Base-by-base conservation (phyloP, 495 filamentous ascomycete genomes). In the Sordaria brevicollis region DNA sequence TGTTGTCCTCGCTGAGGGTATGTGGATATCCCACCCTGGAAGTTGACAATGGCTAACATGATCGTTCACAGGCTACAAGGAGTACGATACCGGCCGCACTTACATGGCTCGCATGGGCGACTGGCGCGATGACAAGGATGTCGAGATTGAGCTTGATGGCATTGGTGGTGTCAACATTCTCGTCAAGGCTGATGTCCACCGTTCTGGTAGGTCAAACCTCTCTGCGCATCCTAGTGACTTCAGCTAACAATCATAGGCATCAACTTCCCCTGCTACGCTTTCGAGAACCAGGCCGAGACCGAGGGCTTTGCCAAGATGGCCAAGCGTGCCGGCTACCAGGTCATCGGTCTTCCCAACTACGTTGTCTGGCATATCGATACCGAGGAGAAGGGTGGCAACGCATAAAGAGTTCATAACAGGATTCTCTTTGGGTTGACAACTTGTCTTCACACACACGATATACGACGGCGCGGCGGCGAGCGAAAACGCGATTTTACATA, bases 281-380 rank as follows among this genome's bases (percentile, higher is more conserved):
- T 99, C 79, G 96, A 99, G 81, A 98, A 99, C 80, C 95, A 99
- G 82, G 95, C 95, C 71, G 95, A 99, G 81, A 99, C 95, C 5
- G 95, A 99, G 80, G 95, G 95, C 5, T 99, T 99, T 76, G 95
- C 95, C 57, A 94, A 92, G 79, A 99, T 99, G 95, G 95, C 95
- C 70, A 98, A 97, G 84, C 87, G 94, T 72, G 95, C 95, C 38
- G 94, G 94, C 54, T 98, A 97, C 80, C 85, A 92, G 76, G 95
- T 99, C 38, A 85, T 90, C 69, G 95, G 95, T 37, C 84, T 99
- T 67, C 96, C 95, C 69, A 99, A 99, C 81, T 99, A 99, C 78
- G 89, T 99, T 62, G 93, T 99, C 65, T 99, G 95, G 95, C 95
- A 99, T 79, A 93, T 97, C 73, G 95, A 99, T 78, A 99, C 95